A percentile compares a stretch with the other conserved stretches of the same genome.
phyloP scores from a whole-genome alignment of 768 basidiomycete genomes.

The Chalciporus sphaerocephalus region DNA sequence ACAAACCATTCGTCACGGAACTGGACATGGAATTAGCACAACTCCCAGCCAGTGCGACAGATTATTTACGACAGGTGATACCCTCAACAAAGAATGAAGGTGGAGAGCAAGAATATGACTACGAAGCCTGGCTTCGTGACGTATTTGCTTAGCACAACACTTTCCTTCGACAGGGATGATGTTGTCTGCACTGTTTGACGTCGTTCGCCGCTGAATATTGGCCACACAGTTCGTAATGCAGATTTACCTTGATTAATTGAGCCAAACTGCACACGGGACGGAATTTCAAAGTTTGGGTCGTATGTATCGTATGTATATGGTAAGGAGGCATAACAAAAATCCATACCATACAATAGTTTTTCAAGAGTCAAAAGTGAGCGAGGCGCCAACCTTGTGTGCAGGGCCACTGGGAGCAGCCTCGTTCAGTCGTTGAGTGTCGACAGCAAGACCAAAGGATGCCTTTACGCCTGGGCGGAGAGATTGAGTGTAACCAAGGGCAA shows the following conservation, averaged over 20 bases:
- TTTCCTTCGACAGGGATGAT: too few relatives aligned
- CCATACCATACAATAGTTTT: conserved; percentile 29
- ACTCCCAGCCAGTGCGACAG: conserved; percentile 68
- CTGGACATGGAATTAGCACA: conserved; percentile 83
- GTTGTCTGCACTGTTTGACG: not conserved
- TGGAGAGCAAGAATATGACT: conserved; percentile 72
- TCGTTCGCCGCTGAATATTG: not conserved
- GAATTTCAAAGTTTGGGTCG: conserved; percentile 2
- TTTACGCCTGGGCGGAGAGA: conserved; percentile 90
- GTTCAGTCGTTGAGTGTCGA: conserved; percentile 92
- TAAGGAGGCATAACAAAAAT: conserved; percentile 11
- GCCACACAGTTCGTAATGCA: not conserved
- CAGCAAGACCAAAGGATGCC: conserved; percentile 87
- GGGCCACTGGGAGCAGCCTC: conserved; percentile 59
- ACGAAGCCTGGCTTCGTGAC: conserved; percentile 75
- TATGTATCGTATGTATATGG: conserved; percentile 13
- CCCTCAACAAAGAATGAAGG: conserved; percentile 50
- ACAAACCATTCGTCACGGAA: conserved; percentile 93
- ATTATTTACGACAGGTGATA: conserved; percentile 81
- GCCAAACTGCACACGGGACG: not conserved
- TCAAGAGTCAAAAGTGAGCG: conserved; percentile 72
- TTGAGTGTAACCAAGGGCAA: conserved; percentile 91
- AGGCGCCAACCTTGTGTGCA: conserved; percentile 81
- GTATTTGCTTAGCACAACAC: conserved; percentile 54
- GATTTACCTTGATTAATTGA: not conserved